A percentile compares a stretch with the other conserved stretches of the same genome.
Conservation (phyloP, 1,139 yeast genomes). For the Protomyces macrosporus region DNA sequence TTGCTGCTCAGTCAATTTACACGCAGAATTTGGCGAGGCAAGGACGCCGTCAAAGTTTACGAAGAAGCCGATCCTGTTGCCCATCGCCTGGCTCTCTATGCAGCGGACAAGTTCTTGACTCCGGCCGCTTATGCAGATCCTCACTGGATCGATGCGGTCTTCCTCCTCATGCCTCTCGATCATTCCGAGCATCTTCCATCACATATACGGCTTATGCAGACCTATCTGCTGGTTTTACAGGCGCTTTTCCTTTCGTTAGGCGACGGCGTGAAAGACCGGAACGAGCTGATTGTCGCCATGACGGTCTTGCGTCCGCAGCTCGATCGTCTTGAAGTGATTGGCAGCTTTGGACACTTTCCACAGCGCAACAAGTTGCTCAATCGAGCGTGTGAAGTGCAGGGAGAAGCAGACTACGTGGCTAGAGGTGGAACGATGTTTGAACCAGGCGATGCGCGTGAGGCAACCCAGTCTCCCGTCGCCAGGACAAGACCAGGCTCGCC, state of each 20-base stretch:
- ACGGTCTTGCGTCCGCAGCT: background rate
- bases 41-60: slow-evolving; percentile 4
- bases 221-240: background rate
- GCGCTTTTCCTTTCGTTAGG: background rate
- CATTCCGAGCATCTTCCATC: background rate
- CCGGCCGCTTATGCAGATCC: background rate
- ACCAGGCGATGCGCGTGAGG: background rate
- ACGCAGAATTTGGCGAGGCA: slow-evolving; percentile 19
- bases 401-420: background rate
- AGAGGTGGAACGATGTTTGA: background rate
- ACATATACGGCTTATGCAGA: background rate
- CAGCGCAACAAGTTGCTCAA: background rate
- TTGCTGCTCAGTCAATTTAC: slow-evolving; percentile 9
- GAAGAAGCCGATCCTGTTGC: slow-evolving; percentile 2
- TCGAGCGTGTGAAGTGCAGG: background rate
- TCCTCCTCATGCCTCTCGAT: background rate
- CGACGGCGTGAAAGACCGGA: background rate
- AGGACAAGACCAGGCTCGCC: too few species aligned
- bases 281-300: background rate
- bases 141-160: background rate
- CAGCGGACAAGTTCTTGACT: background rate
- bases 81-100: background rate
- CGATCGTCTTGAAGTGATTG: background rate
- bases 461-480: too few species aligned
- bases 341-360: background rate